These are phyloP conservation scores for Maudiozyma barnettii DNA, from an alignment of 805 yeast species.

Conservation along the genomic window DNA sequence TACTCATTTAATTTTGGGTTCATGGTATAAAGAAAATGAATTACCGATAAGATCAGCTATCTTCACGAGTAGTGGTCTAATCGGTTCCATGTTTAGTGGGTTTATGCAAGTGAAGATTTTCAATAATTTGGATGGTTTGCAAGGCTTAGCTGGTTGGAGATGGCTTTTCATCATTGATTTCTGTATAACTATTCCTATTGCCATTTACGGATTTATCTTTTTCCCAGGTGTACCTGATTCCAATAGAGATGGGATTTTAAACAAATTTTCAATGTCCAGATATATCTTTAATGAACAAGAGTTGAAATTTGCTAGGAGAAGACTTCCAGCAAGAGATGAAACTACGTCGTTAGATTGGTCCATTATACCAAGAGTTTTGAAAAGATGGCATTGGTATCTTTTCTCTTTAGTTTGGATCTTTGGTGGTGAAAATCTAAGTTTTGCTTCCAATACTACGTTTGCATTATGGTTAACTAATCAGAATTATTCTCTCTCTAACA, in stretches of 20 bases:
- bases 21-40: constrained; percentile 44
- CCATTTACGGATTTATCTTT: constrained; percentile 44
- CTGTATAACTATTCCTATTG: constrained; percentile 47
- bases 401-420: constrained; percentile 44
- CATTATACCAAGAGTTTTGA: constrained; percentile 36
- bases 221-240: constrained; percentile 47
- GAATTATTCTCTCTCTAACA: constrained; percentile 35
- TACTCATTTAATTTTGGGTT: constrained; percentile 44
- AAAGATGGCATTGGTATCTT: constrained; percentile 50
- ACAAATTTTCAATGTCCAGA: constrained; percentile 19
- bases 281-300: constrained; percentile 36
- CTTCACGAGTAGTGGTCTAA: constrained; percentile 44
- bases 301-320: constrained; percentile 32
- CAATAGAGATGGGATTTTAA: constrained; percentile 7
- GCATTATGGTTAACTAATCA: constrained; percentile 38
- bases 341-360: constrained; percentile 32
- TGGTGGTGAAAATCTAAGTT: constrained; percentile 42
- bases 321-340: constrained; percentile 34
- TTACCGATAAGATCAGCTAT: constrained; percentile 43
- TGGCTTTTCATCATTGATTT: constrained; percentile 62
- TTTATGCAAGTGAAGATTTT: constrained; percentile 50
- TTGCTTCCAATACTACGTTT: constrained; percentile 37
- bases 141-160: constrained; percentile 54
- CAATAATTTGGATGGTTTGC: constrained; percentile 35
- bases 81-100: constrained; percentile 47